These are phyloP conservation scores for Penicillium fimorum DNA, from an alignment of 495 filamentous ascomycete species.

Conservation along the genomic window DNA sequence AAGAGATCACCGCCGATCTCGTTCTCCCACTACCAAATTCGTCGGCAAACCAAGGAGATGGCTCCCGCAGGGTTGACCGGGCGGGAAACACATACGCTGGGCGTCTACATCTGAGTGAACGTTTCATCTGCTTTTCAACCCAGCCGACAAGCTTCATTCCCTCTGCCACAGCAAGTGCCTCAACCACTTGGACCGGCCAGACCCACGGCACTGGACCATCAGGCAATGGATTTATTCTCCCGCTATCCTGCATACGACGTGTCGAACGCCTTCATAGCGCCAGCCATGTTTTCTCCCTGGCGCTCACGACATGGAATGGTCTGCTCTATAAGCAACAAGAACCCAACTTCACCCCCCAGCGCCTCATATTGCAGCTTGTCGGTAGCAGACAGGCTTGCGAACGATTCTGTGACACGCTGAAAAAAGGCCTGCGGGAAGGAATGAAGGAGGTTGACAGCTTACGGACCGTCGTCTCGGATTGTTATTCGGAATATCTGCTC, in stretches of 20 bases:
- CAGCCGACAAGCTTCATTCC: conserved; percentile 83
- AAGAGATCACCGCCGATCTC: conserved; percentile 94
- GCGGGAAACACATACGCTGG: conserved; percentile 85
- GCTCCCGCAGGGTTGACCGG: conserved; percentile 56
- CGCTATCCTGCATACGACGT: conserved; percentile 82
- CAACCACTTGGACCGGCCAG: conserved; percentile 78
- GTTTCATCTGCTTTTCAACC: conserved; percentile 93
- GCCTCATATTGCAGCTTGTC: conserved; percentile 84
- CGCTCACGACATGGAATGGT: conserved; percentile 96
- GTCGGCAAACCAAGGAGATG: conserved; percentile 55
- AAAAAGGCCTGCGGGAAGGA: conserved; percentile 78
- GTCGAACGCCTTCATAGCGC: conserved; percentile 91
- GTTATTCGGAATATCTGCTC: conserved; percentile 91
- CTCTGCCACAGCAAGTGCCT: conserved; percentile 69
- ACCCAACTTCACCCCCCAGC: conserved; percentile 61
- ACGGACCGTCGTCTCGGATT: conserved; percentile 71
- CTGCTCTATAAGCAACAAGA: conserved; percentile 52
- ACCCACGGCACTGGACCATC: conserved; percentile 90
- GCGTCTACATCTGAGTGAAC: conserved; percentile 88
- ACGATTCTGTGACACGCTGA: conserved; percentile 92
- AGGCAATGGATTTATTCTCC: conserved; percentile 95
- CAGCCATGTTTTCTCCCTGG: conserved; percentile 85
- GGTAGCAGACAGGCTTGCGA: conserved; percentile 88
- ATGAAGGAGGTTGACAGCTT: conserved; percentile 84
- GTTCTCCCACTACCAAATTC: conserved; percentile 66